These are phyloP conservation scores for Daldinia sp. DNA, from an alignment of 2,329 filamentous ascomycete species.

Conservation along the genomic window DNA sequence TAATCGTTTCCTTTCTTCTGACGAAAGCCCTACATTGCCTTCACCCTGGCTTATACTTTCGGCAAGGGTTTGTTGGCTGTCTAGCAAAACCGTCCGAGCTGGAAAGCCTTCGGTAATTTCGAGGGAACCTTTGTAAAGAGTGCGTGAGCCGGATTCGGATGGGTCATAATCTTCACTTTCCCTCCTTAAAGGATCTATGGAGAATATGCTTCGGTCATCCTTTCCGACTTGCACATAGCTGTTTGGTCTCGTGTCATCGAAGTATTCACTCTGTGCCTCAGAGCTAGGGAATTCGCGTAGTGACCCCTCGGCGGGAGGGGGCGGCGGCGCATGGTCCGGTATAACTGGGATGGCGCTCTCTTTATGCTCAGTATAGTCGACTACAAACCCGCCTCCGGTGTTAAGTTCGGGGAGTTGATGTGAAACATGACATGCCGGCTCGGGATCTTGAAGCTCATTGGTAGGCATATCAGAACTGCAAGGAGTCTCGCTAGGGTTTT, in stretches of 20 bases:
- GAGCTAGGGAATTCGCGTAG: slow-evolving; percentile 43
- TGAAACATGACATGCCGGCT: slow-evolving; percentile 39
- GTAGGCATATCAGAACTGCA: slow-evolving; percentile 48
- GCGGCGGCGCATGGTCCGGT: slow-evolving; percentile 61
- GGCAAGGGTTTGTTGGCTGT: slow-evolving; percentile 47
- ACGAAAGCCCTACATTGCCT: slow-evolving; percentile 50
- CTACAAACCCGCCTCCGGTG: slow-evolving; percentile 58
- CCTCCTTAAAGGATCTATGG: slow-evolving; percentile 54
- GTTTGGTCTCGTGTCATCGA: slow-evolving; percentile 53
- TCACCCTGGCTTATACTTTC: slow-evolving; percentile 49
- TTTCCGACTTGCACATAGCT: slow-evolving; percentile 53
- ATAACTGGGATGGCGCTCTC: slow-evolving; percentile 45
- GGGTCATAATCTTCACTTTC: slow-evolving; percentile 57
- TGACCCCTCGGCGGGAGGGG: slow-evolving; percentile 51
- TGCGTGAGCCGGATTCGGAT: slow-evolving; percentile 55
- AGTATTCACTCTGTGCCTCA: slow-evolving; percentile 52
- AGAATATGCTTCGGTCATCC: slow-evolving; percentile 54
- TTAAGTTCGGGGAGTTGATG: slow-evolving; percentile 61
- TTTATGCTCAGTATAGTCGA: slow-evolving; percentile 55
- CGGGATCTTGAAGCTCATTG: slow-evolving; percentile 43
- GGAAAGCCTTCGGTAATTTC: slow-evolving; percentile 53
- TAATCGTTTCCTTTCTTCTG: slow-evolving; percentile 74
- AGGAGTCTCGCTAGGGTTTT: slow-evolving; percentile 41
- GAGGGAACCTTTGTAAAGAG: slow-evolving; percentile 57
- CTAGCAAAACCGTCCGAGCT: slow-evolving; percentile 49